Conservation (phyloP, 108 stramenopile genomes). For the Discostella stelligeroides region DNA sequence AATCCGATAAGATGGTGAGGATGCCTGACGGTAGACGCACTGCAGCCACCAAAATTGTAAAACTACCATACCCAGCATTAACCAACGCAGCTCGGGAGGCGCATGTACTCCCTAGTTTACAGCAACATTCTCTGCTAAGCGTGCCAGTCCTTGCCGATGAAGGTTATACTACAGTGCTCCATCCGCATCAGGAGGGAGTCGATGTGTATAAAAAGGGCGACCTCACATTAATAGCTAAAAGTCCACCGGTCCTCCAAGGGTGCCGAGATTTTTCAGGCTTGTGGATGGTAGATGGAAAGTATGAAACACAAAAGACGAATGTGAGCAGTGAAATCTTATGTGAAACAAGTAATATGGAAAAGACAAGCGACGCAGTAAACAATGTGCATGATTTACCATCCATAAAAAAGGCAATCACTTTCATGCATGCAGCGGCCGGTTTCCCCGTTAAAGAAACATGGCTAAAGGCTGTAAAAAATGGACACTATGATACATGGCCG, state of each 20-base stretch:
- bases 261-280: no score
- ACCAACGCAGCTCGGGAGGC: no score
- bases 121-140: not conserved
- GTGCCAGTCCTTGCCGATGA: not conserved
- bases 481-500: not conserved
- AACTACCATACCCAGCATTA: not conserved
- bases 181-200: not conserved
- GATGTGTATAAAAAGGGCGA: not conserved
- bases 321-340: no score
- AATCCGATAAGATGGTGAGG: not conserved
- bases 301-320: no score
- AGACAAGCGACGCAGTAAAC: no score
- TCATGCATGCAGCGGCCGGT: not conserved
- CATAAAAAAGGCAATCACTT: not conserved
- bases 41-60: not conserved
- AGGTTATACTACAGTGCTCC: not conserved
- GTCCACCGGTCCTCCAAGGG: no score
- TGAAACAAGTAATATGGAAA: no score
- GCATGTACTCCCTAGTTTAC: not conserved
- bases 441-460: not conserved
- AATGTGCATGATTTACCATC: not conserved
- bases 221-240: no score
- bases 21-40: not conserved
- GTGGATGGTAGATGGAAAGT: no score
- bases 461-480: not conserved